Percentiles rank a stretch among this genome's conserved stretches.
phyloP scores from a whole-genome alignment of 83 land plant genomes.

The Larix sibirica region DNA sequence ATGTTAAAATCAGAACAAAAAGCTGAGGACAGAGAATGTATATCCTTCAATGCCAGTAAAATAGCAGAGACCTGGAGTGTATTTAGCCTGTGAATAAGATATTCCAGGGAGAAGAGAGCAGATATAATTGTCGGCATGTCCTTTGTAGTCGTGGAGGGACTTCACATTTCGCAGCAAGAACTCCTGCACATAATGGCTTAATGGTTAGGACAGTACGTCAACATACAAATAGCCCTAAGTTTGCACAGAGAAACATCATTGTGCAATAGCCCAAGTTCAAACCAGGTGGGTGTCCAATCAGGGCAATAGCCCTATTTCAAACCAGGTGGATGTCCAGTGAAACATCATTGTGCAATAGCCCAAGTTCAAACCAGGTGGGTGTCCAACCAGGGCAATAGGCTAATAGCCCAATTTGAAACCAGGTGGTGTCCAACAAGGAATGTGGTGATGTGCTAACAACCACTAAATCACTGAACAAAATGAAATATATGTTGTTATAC shows the following conservation, averaged over 20 bases:
- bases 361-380: background rate
- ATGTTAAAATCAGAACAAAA: background rate
- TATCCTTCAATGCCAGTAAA: too few species aligned
- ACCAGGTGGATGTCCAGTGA: too few species aligned
- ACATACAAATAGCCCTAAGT: background rate
- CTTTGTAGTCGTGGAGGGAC: background rate
- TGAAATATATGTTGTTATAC: background rate
- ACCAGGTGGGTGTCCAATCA: background rate
- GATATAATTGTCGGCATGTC: constrained; percentile 19
- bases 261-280: too few species aligned
- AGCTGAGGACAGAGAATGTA: background rate
- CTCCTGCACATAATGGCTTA: constrained; percentile 2
- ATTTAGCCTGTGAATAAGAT: constrained; percentile 40
- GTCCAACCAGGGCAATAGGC: background rate
- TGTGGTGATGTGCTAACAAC: too few species aligned
- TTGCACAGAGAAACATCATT: too few species aligned
- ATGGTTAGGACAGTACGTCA: too few species aligned
- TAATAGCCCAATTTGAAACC: background rate
- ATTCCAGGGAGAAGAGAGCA: constrained; percentile 20
- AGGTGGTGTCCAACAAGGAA: too few species aligned
- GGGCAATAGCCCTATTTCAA: background rate
- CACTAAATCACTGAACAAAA: background rate
- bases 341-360: too few species aligned
- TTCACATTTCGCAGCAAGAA: background rate
- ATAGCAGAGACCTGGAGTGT: constrained; percentile 54